Conservation (phyloP, 2,329 filamentous ascomycete genomes). For the Aspergillus sp. region DNA sequence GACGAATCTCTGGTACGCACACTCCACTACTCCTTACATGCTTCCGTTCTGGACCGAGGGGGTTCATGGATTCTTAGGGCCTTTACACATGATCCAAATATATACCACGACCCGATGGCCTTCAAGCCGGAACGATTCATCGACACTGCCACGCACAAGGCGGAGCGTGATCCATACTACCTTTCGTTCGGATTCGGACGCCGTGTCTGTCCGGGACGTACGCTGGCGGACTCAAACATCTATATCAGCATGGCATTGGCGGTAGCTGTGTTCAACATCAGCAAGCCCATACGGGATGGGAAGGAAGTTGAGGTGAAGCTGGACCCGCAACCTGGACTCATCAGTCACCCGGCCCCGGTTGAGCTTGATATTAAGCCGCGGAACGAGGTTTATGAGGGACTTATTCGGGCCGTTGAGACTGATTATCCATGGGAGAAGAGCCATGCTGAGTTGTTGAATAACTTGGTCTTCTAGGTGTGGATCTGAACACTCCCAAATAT, state of each 20-base stretch:
- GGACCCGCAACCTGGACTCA: constrained; percentile 32
- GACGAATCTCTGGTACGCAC: constrained; percentile 35
- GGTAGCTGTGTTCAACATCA: constrained; percentile 48
- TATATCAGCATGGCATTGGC: constrained; percentile 44
- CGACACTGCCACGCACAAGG: constrained; percentile 20
- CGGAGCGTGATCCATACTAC: constrained; percentile 38
- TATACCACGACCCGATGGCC: constrained; percentile 34
- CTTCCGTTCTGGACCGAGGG: neutral
- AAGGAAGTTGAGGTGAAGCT: constrained; percentile 35
- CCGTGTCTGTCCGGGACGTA: constrained; percentile 40
- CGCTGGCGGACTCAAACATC: constrained; percentile 40
- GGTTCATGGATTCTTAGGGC: constrained; percentile 27
- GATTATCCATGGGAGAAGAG: constrained; percentile 41
- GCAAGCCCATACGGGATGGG: constrained; percentile 25
- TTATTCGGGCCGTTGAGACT: constrained; percentile 35
- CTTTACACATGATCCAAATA: constrained; percentile 38
- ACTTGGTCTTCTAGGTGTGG: neutral
- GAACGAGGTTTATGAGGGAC: constrained; percentile 17
- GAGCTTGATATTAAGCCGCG: constrained; percentile 34
- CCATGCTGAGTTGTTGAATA: constrained; percentile 25
- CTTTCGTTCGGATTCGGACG: constrained; percentile 38
- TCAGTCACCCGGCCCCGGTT: constrained; percentile 38
- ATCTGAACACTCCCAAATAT: too few relatives aligned
- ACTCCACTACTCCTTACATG: neutral
- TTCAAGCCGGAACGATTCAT: constrained; percentile 48